Conservation (phyloP, 2,329 filamentous ascomycete species). For the Fusarium praegraminearum region DNA sequence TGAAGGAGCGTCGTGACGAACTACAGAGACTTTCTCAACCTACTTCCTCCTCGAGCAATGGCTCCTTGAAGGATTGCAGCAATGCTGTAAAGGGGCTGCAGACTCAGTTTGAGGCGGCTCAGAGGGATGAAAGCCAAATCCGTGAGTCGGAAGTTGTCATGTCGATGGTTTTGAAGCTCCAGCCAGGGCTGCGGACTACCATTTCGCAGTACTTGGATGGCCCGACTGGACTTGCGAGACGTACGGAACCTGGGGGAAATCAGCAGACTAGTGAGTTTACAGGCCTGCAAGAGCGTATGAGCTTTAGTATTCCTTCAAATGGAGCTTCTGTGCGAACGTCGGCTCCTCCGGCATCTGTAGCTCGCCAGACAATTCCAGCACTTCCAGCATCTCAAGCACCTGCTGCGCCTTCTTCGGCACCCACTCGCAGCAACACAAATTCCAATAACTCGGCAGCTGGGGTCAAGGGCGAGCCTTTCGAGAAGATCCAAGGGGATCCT, state of each 20-base stretch:
- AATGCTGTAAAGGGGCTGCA: background rate
- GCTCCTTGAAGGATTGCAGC: background rate
- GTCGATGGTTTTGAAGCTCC: conserved; percentile 31
- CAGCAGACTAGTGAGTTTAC: background rate
- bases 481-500: background rate
- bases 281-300: background rate
- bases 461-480: background rate
- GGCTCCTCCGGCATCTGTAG: no score
- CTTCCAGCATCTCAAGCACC: no score
- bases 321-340: background rate
- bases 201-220: background rate
- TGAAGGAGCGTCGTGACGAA: conserved; percentile 18
- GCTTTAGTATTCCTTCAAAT: background rate
- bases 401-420: no score
- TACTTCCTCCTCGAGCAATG: background rate
- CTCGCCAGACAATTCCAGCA: background rate
- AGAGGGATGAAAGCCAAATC: background rate
- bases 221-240: no score
- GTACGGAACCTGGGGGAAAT: background rate
- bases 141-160: conserved; percentile 29
- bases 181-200: background rate
- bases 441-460: background rate
- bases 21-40: background rate
- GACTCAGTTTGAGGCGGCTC: background rate
- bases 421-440: no score